Evolutionary conservation across 208 protist species (phyloP), one percentile per base, ranked within the genome.

Genomic region (Leishmania tropica): DNA sequence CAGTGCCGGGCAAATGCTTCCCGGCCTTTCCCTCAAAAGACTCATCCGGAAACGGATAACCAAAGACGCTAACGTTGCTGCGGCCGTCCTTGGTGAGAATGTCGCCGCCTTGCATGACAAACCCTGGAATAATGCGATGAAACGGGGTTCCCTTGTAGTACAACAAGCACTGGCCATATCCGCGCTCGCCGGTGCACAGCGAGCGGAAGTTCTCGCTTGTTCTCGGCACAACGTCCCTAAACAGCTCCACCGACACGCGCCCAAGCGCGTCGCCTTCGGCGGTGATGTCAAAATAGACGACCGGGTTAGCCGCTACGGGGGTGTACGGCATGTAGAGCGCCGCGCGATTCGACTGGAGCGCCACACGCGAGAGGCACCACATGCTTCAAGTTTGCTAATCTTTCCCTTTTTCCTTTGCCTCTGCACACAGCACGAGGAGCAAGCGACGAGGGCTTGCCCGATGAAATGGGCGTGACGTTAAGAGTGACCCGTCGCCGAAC

Each of bases 51-150:
- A 99, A 99, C 15, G 85, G 90, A 76, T 93, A 92, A n/a, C 98
- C 98, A 85, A 98, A 99, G 58, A 98, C 97, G 71, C 94, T 98
- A 48, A 97, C 90, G 78, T 98, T 98, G 75, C 98, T 97, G 76
- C 91, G 94, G 67, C 98, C 98, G 84, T 99, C 94, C 70, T 91
- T 93, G 11, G 86, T 91, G 65, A 97, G 91, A 68, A 99, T 98
- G 83, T 99, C 98, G 35, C 98, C 98, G 21, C 97, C 97, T 81
- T 99, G 98, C 53, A 98, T 87, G 47, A 99, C 96, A 89, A 99
- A 99, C 13, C 90, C 90, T 2, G 90, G 87, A 67, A 99, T 99
- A 67, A 99, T 94, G 64, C 98, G 89, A 81, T 99, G 98, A 84
- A 99, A 99, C 1, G 90, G 92, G 64, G 96, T 92, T 19, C 96